These are phyloP conservation scores for Aspergillus diversus DNA, from an alignment of 495 filamentous ascomycete species.

Conservation along the genomic window DNA sequence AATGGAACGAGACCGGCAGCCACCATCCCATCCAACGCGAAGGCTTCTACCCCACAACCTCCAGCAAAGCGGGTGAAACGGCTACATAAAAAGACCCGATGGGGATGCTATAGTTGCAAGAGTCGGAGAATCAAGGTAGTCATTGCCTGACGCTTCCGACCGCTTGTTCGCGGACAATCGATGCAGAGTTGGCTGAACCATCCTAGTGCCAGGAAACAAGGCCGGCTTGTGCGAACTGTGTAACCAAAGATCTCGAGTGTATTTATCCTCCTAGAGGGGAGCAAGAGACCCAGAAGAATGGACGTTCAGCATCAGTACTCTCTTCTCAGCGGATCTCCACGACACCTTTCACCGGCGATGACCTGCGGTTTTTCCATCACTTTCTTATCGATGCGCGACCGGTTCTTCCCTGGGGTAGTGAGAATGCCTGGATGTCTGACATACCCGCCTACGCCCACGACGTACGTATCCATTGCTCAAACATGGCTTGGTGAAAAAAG, in stretches of 20 bases:
- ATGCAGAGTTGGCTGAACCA: conserved; percentile 3
- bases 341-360: conserved; percentile 50
- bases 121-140: conserved; percentile 59
- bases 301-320: not conserved
- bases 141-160: not conserved
- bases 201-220: conserved; percentile 57
- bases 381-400: conserved; percentile 61
- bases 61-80: not conserved
- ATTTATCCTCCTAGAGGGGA: conserved; percentile 54
- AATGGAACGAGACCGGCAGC: no score
- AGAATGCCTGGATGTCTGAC: conserved; percentile 60
- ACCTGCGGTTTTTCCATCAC: conserved; percentile 67
- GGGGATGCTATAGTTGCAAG: conserved; percentile 50
- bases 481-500: not conserved
- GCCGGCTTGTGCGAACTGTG: conserved; percentile 62
- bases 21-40: no score
- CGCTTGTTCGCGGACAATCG: not conserved
- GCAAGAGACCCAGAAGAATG: not conserved
- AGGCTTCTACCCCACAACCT: not conserved
- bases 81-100: not conserved
- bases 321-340: conserved; percentile 25
- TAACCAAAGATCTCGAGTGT: conserved; percentile 58
- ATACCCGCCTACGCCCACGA: conserved; percentile 59
- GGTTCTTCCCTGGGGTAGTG: conserved; percentile 61
- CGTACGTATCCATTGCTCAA: conserved; percentile 36